Evolutionary conservation across 768 basidiomycete genomes (phyloP), one percentile per base, ranked within the genome.

Genomic region (Lepiota venenata): DNA sequence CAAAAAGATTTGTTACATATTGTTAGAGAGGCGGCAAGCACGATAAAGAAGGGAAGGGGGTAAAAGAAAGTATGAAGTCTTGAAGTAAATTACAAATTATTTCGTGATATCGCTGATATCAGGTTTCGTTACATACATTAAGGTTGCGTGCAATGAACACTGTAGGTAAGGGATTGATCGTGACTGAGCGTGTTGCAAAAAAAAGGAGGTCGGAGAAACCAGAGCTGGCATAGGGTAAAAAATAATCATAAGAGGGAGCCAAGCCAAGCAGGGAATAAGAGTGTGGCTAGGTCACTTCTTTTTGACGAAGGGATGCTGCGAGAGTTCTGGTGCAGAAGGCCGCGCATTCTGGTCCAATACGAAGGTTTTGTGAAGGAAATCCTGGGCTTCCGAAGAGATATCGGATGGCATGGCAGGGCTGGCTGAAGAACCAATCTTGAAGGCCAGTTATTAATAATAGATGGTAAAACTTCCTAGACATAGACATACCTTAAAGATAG

Each of bases 341-440:
- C 94, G 82, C 25, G 80, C 80, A 59, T 84, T 79, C 56, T 93
- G 87, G 60, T 97, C 81, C 42, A 93, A 73, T 58, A 93, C 90
- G 64, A 98, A 97, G 3, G 95, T 94, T 58, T 80, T 79, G 21
- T 82, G 78, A 45, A 99, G 76, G 73, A 98, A 96, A 60, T 88
- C 86, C 47, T 88, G 87, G 0, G 93, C 93, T 11, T 96, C 93
- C 1, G 83, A 60, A 2, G 93, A 92, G 50, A 98, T 95, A 65
- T 99, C 96, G 0, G 87, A 83, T 0, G 97, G 97, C 52, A 91
- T 91, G 2, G 86, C 74, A 0, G 97, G 95, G 64, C 87, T 86
- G 10, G 89, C 88, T 11, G 85, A 89, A 14, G 92, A 91, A 5
- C 96, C 96, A 64, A 99, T 98, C 93, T 98, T 44, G 48, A 27